Evolutionary conservation across 306 rosid species (phyloP).

Genomic region (Rosa rugosa): DNA sequence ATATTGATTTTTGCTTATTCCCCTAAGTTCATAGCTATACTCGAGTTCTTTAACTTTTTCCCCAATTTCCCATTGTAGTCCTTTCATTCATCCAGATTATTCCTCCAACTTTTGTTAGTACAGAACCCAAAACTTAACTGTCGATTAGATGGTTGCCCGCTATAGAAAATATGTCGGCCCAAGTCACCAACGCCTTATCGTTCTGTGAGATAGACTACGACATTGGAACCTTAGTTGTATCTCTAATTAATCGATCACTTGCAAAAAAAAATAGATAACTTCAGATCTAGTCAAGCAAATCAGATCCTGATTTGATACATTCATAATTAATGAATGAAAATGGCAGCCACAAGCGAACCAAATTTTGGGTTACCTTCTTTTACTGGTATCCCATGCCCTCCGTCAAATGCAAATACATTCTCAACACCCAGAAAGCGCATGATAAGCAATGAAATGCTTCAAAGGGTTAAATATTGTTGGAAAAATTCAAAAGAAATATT

Average conservation of each 20-base stretch:
- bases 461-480: too few species aligned
- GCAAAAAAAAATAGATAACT: background rate
- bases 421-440: background rate
- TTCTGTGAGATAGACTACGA: background rate
- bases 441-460: background rate
- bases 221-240: background rate
- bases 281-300: background rate
- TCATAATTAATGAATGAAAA: background rate
- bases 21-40: too few species aligned
- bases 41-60: too few species aligned
- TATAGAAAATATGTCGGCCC: background rate
- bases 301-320: background rate
- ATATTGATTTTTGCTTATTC: too few species aligned
- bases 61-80: too few species aligned
- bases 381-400: too few species aligned
- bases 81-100: too few species aligned
- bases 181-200: background rate
- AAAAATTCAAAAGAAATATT: too few species aligned
- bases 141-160: background rate
- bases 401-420: too few species aligned
- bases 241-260: too few species aligned
- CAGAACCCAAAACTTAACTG: too few species aligned
- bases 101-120: too few species aligned
- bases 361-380: background rate
- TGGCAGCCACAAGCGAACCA: background rate